These are phyloP conservation scores for Stylosanthes scabra DNA, from an alignment of 331 rosid species.

Conservation along the genomic window DNA sequence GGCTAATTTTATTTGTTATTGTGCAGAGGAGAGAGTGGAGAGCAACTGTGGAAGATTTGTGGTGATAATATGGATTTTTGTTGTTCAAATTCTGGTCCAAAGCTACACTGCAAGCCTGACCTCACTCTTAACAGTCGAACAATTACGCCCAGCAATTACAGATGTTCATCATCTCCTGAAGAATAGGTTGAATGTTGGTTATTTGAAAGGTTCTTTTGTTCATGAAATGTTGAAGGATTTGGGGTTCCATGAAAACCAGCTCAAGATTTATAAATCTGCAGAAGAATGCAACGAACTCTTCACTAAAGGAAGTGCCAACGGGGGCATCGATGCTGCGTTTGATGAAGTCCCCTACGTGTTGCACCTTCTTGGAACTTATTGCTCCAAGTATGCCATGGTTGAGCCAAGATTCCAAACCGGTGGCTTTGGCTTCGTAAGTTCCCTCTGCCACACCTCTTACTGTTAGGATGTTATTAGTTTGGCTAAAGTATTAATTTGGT, in stretches of 20 bases:
- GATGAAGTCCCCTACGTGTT: no score
- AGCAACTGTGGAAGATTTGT: constrained; percentile 68
- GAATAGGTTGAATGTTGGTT: constrained; percentile 49
- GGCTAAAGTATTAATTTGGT: no score
- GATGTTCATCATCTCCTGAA: constrained; percentile 38
- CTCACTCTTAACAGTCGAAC: constrained; percentile 54
- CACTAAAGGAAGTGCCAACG: constrained; percentile 45
- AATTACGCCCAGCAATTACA: constrained; percentile 47
- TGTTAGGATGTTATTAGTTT: no score
- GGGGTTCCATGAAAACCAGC: constrained; percentile 48
- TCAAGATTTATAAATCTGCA: constrained; percentile 22
- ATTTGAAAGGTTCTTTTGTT: constrained; percentile 45
- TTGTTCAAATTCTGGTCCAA: constrained; percentile 53
- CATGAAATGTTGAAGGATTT: constrained; percentile 20
- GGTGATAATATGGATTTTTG: constrained; percentile 61
- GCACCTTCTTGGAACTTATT: no score
- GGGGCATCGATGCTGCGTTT: constrained; percentile 57
- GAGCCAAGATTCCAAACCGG: no score
- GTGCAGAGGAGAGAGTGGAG: constrained; percentile 57
- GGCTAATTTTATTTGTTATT: background rate
- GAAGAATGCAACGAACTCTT: constrained; percentile 47
- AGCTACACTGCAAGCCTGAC: constrained; percentile 62
- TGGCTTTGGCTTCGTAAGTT: no score
- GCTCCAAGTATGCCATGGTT: no score
- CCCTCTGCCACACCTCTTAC: no score